Evolutionary conservation across 2,329 filamentous ascomycete species (phyloP).

Genomic region (Cytospora paraplurivora): DNA sequence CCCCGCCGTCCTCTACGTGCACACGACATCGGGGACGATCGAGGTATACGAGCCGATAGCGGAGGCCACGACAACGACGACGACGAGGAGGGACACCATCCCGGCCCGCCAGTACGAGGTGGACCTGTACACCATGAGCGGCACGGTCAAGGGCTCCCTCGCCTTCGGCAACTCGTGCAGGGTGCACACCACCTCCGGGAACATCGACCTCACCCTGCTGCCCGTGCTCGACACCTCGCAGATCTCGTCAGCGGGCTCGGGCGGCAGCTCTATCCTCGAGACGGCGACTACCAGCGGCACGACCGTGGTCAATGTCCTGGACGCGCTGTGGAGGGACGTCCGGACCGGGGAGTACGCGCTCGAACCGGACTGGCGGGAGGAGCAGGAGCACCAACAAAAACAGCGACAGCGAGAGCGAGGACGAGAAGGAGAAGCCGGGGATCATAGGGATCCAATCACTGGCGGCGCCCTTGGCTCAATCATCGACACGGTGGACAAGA

Average conservation of each 20-base stretch:
- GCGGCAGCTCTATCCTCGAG: conserved; percentile 35
- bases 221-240: conserved; percentile 44
- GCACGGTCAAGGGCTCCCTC: conserved; percentile 44
- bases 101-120: conserved; percentile 52
- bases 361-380: conserved; percentile 26
- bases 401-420: conserved; percentile 5
- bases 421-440: background rate
- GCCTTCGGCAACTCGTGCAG: conserved; percentile 43
- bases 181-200: conserved; percentile 46
- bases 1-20: conserved; percentile 45
- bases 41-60: conserved; percentile 46
- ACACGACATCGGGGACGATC: conserved; percentile 48
- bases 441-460: too few species aligned
- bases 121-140: conserved; percentile 47
- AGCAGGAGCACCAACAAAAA: conserved; percentile 14
- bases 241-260: conserved; percentile 7
- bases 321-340: conserved; percentile 47
- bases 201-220: conserved; percentile 44
- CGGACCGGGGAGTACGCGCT: conserved; percentile 29
- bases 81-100: conserved; percentile 34
- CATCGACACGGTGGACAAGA: too few species aligned
- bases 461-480: too few species aligned
- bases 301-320: conserved; percentile 43
- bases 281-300: conserved; percentile 50
- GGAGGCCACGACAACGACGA: conserved; percentile 21